Evolutionary conservation across 2,329 filamentous ascomycete genomes (phyloP).

Genomic region (Colletotrichum simmondsii): DNA sequence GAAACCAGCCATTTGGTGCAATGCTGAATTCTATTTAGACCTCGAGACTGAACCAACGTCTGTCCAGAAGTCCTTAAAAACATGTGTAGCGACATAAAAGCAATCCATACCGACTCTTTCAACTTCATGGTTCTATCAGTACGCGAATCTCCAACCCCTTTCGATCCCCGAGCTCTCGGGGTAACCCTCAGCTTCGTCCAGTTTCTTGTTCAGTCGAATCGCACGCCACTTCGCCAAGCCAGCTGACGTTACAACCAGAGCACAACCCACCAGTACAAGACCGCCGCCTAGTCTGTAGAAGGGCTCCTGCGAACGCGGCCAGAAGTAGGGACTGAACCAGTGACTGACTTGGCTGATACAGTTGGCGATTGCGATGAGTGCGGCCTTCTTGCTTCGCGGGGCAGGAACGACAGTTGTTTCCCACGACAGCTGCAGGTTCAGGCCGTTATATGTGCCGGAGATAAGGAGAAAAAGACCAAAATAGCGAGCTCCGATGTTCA

Average conservation of each 20-base stretch:
- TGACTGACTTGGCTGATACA: conserved; percentile 49
- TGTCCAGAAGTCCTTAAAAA: too few species aligned
- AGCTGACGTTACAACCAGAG: conserved; percentile 62
- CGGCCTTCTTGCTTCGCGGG: conserved; percentile 51
- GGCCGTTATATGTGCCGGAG: conserved; percentile 49
- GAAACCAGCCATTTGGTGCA: too few species aligned
- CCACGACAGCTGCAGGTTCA: conserved; percentile 52
- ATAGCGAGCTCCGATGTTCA: conserved; percentile 53
- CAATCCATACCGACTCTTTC: too few species aligned
- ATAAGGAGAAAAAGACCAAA: conserved; percentile 53
- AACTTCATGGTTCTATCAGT: neutral
- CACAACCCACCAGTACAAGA: conserved; percentile 65
- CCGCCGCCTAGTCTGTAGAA: conserved; percentile 41
- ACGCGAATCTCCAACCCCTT: conserved; percentile 37
- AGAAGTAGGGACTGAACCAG: conserved; percentile 53
- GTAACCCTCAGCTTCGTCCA: conserved; percentile 41
- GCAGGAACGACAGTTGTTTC: conserved; percentile 51
- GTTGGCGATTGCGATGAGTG: conserved; percentile 53
- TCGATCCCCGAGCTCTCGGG: conserved; percentile 36
- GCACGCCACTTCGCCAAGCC: conserved; percentile 37
- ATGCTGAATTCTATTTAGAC: too few species aligned
- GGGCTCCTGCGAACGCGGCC: conserved; percentile 39
- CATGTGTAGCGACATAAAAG: too few species aligned
- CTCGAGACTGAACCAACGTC: too few species aligned
- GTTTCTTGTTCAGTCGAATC: conserved; percentile 38